Evolutionary conservation across 2,329 filamentous ascomycete genomes (phyloP), one percentile per base, ranked within the genome.

Genomic region (Fusarium poae): DNA sequence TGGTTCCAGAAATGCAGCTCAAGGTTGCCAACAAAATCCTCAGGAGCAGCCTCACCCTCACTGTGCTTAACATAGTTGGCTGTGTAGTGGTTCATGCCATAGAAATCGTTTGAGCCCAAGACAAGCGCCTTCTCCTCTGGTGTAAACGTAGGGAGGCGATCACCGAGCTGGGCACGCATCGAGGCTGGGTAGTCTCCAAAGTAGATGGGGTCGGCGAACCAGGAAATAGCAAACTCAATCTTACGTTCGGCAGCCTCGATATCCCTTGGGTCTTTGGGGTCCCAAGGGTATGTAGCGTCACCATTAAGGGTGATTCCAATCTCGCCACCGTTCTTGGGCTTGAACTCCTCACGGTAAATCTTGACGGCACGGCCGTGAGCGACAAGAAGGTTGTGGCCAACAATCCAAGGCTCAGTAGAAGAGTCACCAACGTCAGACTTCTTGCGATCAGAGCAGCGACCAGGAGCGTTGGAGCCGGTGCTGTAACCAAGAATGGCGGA

Each of bases 51-150:
- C 48, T 85, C 81, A 9, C 85, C 86, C 10, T 86, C 84, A 75
- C 88, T 88, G 81, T 94, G 90, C 78, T 89, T 90, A 81, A 97
- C 89, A 81, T 92, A 97, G 84, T 96, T 92, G 76, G 92, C 91
- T 51, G 92, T 94, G 84, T 97, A 97, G 84, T 94, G 91, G 84
- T 97, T 97, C 92, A 95, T 95, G 78, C 92, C 93, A 79, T 97
- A 97, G 81, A 97, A 97, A 83, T 97, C 93, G 79, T 96, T 96
- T 77, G 90, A 93, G n/a, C 92, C 92, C 75, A 91, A 85, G 45
- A 97, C 89, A n/a, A 96, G 83, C 3, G 87, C 87, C 25, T 83
- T 79, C 76, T 97, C 92, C 70, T 92, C 91, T 1, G 85, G 79
- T 0, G 91, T 93, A 78, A 92, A 96, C 44, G 84, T 82, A 7